phyloP scores from a whole-genome alignment of 2,329 filamentous ascomycete species.

The Chalara sp. region DNA sequence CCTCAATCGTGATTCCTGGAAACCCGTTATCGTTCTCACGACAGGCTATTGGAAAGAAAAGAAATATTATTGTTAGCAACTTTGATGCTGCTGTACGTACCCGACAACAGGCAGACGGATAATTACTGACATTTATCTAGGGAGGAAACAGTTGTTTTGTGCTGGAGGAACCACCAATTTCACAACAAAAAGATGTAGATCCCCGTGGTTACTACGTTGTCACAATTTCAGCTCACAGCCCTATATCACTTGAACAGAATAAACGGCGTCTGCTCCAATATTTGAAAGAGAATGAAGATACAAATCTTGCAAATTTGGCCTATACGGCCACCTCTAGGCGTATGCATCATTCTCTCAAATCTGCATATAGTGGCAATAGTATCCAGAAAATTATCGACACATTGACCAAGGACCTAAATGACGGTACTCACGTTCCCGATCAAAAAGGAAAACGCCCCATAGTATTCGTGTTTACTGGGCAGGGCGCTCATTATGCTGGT shows the following conservation, averaged over 20 bases:
- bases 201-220: not conserved
- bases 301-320: not conserved
- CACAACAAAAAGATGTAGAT: not conserved
- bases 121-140: not conserved
- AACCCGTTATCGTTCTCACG: not conserved
- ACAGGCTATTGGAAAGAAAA: not conserved
- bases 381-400: not conserved
- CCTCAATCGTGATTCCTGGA: not conserved
- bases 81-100: not conserved
- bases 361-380: not conserved
- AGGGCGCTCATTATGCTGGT: slow-evolving; percentile 29
- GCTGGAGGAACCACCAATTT: not conserved
- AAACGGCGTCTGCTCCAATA: not conserved
- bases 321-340: not conserved
- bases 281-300: not conserved
- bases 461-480: slow-evolving; percentile 6
- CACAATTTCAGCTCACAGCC: not conserved
- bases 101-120: not conserved
- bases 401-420: not conserved
- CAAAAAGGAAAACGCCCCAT: not conserved
- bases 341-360: not conserved
- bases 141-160: not conserved
- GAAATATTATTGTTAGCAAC: not conserved
- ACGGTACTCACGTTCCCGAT: not conserved
- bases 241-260: not conserved